Evolutionary conservation across 1,139 yeast species (phyloP), one percentile per base, ranked within the genome.

Genomic region (Geotrichum australiense): DNA sequence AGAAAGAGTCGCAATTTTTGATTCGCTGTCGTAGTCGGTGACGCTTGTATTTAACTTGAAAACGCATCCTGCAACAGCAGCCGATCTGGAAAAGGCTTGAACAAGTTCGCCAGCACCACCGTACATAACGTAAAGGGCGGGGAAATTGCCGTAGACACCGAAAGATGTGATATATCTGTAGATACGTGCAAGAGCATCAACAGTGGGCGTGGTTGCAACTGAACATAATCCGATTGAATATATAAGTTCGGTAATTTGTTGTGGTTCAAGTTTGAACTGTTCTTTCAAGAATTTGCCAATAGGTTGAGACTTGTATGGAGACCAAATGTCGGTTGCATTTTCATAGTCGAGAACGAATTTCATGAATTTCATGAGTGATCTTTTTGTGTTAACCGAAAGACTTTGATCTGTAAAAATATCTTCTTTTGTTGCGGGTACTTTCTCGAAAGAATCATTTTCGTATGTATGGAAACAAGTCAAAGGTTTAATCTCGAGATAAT

Each of bases 21-120:
- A 66, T 29, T 62, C 64, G 20, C 81, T 77, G 60, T 87, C 91
- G 60, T 70, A 82, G 36, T 76, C 76, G 6, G 67, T 65, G 45
- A 87, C 63, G 37, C 70, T 63, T 15, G 93, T 80, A 58, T 80
- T 77, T 45, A 91, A 70, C 63, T 87, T 87, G 64, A 89, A 91
- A 29, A 94, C 85, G 45, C 96, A 84, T 46, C 97, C 98, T 23
- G 94, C 97, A 48, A 91, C 98, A 11, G 99, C 98, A 4, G 98
- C 97, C 47, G 94, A 82, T 52, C 99, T 74, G 63, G 97, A 89
- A 61, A 91, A 91, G 2, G 96, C 99, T 65, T 91, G 99, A 5
- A 95, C 80, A 25, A 91, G 69, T 63, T 91, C 99, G 37, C 97
- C 96, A 0, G 95, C 93, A 2, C 96, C 94, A 45, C 98, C 98